A percentile compares a stretch with the other conserved stretches of the same genome.
These are phyloP conservation scores for Berberis thunbergii DNA, from an alignment of 164 flowering plant species.

Conservation along the genomic window DNA sequence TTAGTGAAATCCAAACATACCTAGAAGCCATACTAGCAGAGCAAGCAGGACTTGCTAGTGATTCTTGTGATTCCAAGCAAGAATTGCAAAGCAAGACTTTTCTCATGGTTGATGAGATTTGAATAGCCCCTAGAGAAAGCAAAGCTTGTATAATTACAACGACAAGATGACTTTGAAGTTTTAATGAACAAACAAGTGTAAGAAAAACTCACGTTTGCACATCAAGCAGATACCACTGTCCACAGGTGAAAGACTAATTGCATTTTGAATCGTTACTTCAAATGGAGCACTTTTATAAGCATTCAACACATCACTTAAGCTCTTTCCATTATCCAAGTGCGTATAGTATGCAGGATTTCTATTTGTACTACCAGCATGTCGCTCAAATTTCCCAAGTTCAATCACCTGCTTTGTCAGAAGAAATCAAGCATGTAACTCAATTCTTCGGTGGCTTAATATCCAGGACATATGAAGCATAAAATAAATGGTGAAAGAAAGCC, in stretches of 20 bases:
- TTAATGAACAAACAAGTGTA: background rate
- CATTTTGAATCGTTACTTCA: constrained; percentile 28
- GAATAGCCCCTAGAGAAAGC: constrained; percentile 22
- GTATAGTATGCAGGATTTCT: constrained; percentile 50
- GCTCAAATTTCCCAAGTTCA: constrained; percentile 39
- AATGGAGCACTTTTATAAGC: constrained; percentile 33
- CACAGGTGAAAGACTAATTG: constrained; percentile 18
- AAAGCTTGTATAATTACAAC: background rate
- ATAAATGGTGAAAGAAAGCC: constrained; percentile 4
- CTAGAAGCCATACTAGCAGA: constrained; percentile 9
- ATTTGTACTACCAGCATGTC: constrained; percentile 53
- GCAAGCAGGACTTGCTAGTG: constrained; percentile 11
- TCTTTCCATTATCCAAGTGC: constrained; percentile 45
- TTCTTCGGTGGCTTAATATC: background rate
- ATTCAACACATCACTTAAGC: constrained; percentile 41
- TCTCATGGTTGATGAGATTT: constrained; percentile 15
- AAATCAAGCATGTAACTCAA: background rate
- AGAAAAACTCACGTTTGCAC: constrained; percentile 38
- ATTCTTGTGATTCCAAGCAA: constrained; percentile 27
- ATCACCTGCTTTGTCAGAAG: constrained; percentile 30
- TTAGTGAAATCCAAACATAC: constrained; percentile 5
- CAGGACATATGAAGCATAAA: background rate
- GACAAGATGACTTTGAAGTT: constrained; percentile 1
- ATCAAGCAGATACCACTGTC: constrained; percentile 24
- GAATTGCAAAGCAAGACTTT: constrained; percentile 24